Base-by-base conservation (phyloP, 1,284 basidiomycete species). In the Trichosporon ovoides region DNA sequence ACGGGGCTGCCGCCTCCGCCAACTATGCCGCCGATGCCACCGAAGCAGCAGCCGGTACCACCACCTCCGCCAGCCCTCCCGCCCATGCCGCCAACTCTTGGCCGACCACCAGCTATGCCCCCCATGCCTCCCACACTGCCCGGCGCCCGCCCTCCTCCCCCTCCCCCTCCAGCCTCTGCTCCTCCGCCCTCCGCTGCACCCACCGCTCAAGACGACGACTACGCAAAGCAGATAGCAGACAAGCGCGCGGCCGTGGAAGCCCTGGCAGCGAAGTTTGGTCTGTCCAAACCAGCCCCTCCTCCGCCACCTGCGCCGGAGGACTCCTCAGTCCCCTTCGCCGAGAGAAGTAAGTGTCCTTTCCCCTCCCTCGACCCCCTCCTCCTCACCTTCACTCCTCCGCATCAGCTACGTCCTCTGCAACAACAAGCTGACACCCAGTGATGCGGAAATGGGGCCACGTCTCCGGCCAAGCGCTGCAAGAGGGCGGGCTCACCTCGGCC, bases 361-460 rank as follows among this genome's bases (percentile, higher is more conserved):
- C 22, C 28, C 10, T 35, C 14, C 28, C 16, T 12, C n/a, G n/a
- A n/a, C n/a, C n/a, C n/a, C n/a, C n/a, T n/a, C n/a, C n/a, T n/a
- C n/a, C n/a, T n/a, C n/a, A n/a, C n/a, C n/a, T n/a, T n/a, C n/a
- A n/a, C n/a, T n/a, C n/a, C n/a, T n/a, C n/a, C n/a, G n/a, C n/a
- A n/a, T n/a, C n/a, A n/a, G n/a, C n/a, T n/a, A n/a, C n/a, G n/a
- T n/a, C n/a, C n/a, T n/a, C n/a, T n/a, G n/a, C n/a, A n/a, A n/a
- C n/a, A n/a, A n/a, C n/a, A n/a, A n/a, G n/a, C n/a, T n/a, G n/a
- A n/a, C n/a, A n/a, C n/a, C n/a, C 57, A 76, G 75, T 77, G 71
- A 73, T 78, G 71, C 69, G 70, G 20, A 94, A 91, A 78, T 95
- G 89, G 88, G 93, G 93, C 0, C 91, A 96, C 76, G 88, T 89